Evolutionary conservation across 108 stramenopile species (phyloP), one percentile per base, ranked within the genome.

Genomic region (Epithemia pelagica): DNA sequence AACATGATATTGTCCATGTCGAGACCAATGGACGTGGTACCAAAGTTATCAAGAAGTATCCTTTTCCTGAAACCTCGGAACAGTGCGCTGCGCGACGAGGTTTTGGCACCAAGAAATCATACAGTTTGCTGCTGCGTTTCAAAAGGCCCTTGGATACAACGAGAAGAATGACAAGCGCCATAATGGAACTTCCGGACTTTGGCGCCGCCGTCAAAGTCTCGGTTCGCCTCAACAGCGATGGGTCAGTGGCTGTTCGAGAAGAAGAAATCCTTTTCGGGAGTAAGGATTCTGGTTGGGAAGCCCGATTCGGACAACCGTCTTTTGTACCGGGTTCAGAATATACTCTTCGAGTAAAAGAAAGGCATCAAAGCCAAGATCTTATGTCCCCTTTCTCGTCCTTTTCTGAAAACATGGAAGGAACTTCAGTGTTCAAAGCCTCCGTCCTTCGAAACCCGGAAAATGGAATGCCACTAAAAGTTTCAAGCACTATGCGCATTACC

Each of bases 111-210:
- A 72, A 62, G 27, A 76, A 82, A 54, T 59, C 30, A 7, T 82
- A 73, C 54, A 84, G 75, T 64, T 78, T 92, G 30, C 59, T 92
- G 51, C 74, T 92, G 15, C 72, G 91, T 24, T 53, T 92, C 31
- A 28, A 63, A 62, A 32, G 64, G 54, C 27, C 19, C 21, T 32
- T 26, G 19, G n/a, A 52, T 18, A 37, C 25, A 62, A 28, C 52
- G 22, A 32, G 7, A 20, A 33, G 54, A 54, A 10, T 21, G 52
- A 31, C n/a, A 32, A 70, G 21, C 60, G 92, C 88, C 29, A 71
- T 94, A 2, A n/a, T 94, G 59, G 93, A 94, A 64, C 84, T 81
- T 81, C 93, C 93, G 21, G 90, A 91, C 69, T 94, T 87, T 73
- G 88, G 88, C 28, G 86, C 90, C 55, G 93, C 82, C 0, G 62